Percentiles rank a stretch among this genome's conserved stretches.
phyloP scores from a whole-genome alignment of 345 rosid genomes.

The Euphorbia tirucalli region DNA sequence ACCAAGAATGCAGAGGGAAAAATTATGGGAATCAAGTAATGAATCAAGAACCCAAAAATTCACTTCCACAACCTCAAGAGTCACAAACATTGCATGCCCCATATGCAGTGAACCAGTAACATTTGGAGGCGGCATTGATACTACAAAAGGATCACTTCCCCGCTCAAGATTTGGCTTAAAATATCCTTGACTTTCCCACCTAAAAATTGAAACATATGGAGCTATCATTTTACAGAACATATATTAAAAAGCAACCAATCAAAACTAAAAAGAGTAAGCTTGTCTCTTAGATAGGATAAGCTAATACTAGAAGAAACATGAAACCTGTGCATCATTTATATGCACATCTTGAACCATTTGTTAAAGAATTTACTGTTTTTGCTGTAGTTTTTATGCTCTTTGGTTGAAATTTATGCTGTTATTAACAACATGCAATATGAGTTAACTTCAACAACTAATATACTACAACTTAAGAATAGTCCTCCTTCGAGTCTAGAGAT shows the following conservation, averaged over 20 bases:
- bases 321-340: not conserved
- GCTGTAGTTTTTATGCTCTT: too few relatives aligned
- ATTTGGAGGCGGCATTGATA: conserved; percentile 98
- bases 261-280: conserved; percentile 3
- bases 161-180: conserved; percentile 71
- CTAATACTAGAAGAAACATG: not conserved
- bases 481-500: too few relatives aligned
- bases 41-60: conserved; percentile 17
- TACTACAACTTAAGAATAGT: too few relatives aligned
- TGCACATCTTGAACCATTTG: not conserved
- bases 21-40: conserved; percentile 22
- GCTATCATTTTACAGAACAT: not conserved
- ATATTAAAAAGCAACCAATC: conserved; percentile 1
- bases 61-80: conserved; percentile 70
- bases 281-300: not conserved
- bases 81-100: conserved; percentile 99
- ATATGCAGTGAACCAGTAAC: conserved; percentile 96
- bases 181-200: conserved; percentile 98
- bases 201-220: conserved; percentile 31
- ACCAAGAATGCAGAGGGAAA: not conserved
- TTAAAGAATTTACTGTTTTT: too few relatives aligned
- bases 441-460: not conserved
- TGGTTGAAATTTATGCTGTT: not conserved
- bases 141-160: conserved; percentile 76
- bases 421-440: not conserved